phyloP scores from a whole-genome alignment of 2,329 filamentous ascomycete genomes.

The Hypocrella siamensis region DNA sequence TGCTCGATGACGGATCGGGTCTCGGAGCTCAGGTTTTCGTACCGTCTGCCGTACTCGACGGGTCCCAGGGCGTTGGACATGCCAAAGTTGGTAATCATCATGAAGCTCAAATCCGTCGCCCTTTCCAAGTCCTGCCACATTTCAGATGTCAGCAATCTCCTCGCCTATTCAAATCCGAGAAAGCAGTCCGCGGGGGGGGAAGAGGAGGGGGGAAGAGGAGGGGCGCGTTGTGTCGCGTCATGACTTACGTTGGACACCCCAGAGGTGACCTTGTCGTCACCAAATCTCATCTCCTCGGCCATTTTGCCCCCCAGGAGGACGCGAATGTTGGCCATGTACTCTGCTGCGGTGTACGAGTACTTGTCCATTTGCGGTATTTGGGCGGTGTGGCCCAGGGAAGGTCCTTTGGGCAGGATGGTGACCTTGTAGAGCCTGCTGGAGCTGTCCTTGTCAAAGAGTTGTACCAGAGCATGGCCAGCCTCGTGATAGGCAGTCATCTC shows the following conservation, averaged over 20 bases:
- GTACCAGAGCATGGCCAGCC: constrained; percentile 84
- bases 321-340: constrained; percentile 69
- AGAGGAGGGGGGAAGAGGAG: not conserved
- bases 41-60: constrained; percentile 71
- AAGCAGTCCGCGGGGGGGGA: too few species aligned
- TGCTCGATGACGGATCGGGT: constrained; percentile 77
- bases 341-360: constrained; percentile 71
- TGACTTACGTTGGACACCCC: constrained; percentile 61
- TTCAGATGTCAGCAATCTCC: constrained; percentile 9
- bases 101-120: constrained; percentile 70
- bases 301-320: constrained; percentile 75
- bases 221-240: not conserved
- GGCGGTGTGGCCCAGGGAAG: constrained; percentile 72
- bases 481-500: constrained; percentile 93
- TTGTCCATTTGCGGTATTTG: constrained; percentile 85
- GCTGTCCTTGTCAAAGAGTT: constrained; percentile 59
- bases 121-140: constrained; percentile 57
- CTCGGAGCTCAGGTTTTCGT: constrained; percentile 66
- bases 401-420: constrained; percentile 85
- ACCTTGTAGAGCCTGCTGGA: constrained; percentile 84
- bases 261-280: constrained; percentile 78
- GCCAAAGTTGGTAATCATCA: constrained; percentile 76
- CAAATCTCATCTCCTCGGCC: constrained; percentile 83
- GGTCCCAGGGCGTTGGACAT: constrained; percentile 84
- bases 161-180: too few species aligned